Conservation (phyloP, 148 eudicot genomes). For the Fagopyrum tataricum region DNA sequence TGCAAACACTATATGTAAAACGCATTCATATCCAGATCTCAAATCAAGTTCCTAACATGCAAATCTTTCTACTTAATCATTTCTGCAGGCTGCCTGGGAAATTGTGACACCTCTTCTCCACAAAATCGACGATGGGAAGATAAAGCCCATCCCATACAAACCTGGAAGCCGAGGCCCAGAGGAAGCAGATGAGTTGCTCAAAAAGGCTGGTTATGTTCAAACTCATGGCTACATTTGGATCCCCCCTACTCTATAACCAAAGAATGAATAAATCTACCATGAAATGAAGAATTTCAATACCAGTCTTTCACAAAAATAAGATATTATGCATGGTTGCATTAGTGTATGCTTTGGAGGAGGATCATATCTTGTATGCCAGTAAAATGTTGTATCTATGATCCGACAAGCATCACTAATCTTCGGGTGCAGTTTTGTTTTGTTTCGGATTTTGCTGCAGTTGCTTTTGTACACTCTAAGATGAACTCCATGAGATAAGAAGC, state of each 20-base stretch:
- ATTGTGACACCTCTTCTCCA: constrained; percentile 89
- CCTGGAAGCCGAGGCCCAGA: constrained; percentile 87
- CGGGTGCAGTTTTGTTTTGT: constrained; percentile 1
- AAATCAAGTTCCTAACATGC: neutral
- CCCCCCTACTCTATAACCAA: constrained; percentile 61
- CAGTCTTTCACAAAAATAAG: neutral
- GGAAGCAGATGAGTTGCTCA: constrained; percentile 67
- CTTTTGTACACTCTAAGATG: neutral
- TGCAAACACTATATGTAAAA: neutral
- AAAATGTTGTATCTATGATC: neutral
- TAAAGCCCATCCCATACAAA: constrained; percentile 52
- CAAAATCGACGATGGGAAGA: constrained; percentile 62
- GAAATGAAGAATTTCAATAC: neutral
- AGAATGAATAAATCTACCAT: neutral
- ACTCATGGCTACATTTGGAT: constrained; percentile 94
- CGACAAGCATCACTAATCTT: constrained; percentile 2
- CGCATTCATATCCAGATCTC: neutral
- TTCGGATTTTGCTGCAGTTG: neutral
- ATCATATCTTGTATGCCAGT: too few relatives aligned
- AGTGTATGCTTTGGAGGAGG: neutral
- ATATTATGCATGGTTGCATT: neutral
- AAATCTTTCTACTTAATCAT: neutral
- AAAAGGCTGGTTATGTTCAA: constrained; percentile 69
- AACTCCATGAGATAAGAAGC: neutral
- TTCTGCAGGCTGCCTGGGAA: constrained; percentile 86